Evolutionary conservation across 345 rosid species (phyloP), one percentile per base, ranked within the genome.

Genomic region (Heritiera littoralis): DNA sequence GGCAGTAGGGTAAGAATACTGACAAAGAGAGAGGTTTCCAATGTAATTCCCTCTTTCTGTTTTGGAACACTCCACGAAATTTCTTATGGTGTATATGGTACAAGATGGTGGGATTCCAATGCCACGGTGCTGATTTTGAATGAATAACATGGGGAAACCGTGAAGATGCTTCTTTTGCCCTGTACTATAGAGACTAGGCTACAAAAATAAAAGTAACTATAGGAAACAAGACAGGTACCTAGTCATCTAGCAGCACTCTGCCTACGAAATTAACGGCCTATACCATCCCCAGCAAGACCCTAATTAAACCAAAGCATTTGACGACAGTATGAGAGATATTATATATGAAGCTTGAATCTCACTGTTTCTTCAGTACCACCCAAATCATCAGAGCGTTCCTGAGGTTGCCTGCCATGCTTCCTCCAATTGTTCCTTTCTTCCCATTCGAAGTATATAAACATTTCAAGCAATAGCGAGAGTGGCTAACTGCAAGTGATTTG

Each of bases 21-120:
- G 35, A 68, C 54, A 68, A 68, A 68, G 54, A 4, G 54, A 68
- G 11, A 46, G 9, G 72, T 13, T 68, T 68, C 72, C 48, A 43
- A 45, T 15, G 35, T 45, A 45, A 10, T 23, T 68, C 52, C 35
- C 15, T 43, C 52, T 9, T 45, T 45, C 54, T 20, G 52, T 68
- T 68, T 68, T 45, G 72, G 54, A 45, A 20, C 54, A 43, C 15
- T 68, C 54, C 35, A 23, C 30, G 55, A 45, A 68, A 46, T 45
- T 68, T 68, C 72, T 20, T 11, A 32, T 20, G 18, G 18, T 43
- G 72, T 52, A 65, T 35, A 9, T 12, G 68, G 30, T 59, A 4
- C 35, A 59, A 20, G 64, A 9, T 20, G 6, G 35, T 59, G 17
- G 17, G 55, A 3, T 15, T 51, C 55, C 55, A 51, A 30, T 30